These are phyloP conservation scores for Halteria grandinella DNA, from an alignment of 73 alveolate genomes.

Conservation along the genomic window DNA sequence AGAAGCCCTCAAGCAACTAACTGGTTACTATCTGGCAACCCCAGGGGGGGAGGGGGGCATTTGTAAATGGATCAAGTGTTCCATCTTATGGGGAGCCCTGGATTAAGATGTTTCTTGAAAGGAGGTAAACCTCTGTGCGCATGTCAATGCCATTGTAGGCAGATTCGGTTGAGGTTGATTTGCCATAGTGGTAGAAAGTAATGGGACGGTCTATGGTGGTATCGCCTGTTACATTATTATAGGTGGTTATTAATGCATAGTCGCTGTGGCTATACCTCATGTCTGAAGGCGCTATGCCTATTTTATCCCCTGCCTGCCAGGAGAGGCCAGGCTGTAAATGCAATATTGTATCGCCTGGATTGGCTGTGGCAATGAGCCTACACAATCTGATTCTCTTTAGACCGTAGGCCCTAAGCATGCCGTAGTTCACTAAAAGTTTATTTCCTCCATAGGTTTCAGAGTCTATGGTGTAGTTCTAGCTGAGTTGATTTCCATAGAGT, in stretches of 20 bases:
- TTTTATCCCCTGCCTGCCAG: conserved; percentile 51
- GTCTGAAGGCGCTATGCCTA: conserved; percentile 48
- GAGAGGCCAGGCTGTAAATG: conserved; percentile 16
- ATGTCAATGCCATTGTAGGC: conserved; percentile 33
- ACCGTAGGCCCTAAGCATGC: conserved; percentile 56
- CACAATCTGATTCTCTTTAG: not conserved
- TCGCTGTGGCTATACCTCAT: not conserved
- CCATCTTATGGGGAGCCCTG: conserved; percentile 31
- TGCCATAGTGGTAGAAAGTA: conserved; percentile 17
- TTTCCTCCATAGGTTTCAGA: conserved; percentile 61
- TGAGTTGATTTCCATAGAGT: conserved; percentile 63
- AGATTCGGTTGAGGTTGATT: not conserved
- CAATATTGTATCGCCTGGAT: conserved; percentile 30
- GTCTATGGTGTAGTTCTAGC: not conserved
- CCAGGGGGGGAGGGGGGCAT: too few species aligned
- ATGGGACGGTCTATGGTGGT: not conserved
- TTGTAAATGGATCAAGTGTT: too few species aligned
- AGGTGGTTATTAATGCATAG: not conserved
- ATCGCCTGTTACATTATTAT: not conserved
- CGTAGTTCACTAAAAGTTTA: conserved; percentile 57
- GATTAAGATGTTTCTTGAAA: conserved; percentile 52
- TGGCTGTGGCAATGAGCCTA: conserved; percentile 9
- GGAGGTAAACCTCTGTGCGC: conserved; percentile 29
- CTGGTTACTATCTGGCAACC: conserved; percentile 60
- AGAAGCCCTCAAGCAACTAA: not conserved